Percentiles rank a stretch among this genome's conserved stretches.
Evolutionary conservation across 352 stramenopile genomes (phyloP).

Genomic region (Globisporangium viniferum): DNA sequence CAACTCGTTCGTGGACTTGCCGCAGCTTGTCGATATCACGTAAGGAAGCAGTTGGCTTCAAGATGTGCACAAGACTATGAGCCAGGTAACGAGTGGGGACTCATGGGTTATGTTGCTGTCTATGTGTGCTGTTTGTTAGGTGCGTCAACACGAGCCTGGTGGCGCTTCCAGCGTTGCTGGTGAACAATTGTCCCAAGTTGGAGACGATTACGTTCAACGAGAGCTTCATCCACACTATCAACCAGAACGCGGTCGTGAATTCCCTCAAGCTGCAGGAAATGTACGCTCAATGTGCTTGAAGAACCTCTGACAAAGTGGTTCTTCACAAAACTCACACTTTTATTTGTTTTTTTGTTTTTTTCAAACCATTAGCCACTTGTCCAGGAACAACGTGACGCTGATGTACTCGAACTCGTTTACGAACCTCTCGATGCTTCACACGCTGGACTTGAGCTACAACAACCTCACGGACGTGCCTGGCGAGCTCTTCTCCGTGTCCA

Average conservation of each 20-base stretch:
- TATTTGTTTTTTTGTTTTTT: background rate
- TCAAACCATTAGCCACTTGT: constrained; percentile 25
- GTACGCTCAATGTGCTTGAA: constrained; percentile 20
- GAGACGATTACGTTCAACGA: constrained; percentile 37
- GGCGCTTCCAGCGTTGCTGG: constrained; percentile 29
- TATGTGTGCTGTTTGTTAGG: constrained; percentile 14
- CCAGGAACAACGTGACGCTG: constrained; percentile 40
- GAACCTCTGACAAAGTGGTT: background rate
- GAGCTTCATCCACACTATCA: constrained; percentile 30
- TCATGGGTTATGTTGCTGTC: background rate
- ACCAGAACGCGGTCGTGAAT: constrained; percentile 27
- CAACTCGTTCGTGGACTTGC: constrained; percentile 42
- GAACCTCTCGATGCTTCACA: constrained; percentile 48
- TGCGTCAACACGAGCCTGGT: constrained; percentile 42
- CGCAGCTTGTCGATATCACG: constrained; percentile 39
- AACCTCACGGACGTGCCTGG: constrained; percentile 38
- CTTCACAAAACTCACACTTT: background rate
- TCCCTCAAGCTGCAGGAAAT: constrained; percentile 37
- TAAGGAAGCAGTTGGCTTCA: constrained; percentile 13
- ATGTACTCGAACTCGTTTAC: constrained; percentile 39
- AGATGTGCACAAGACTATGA: background rate
- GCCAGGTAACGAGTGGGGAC: background rate
- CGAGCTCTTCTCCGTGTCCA: constrained; percentile 34
- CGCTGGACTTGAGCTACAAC: constrained; percentile 58
- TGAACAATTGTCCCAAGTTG: constrained; percentile 38